phyloP scores from a whole-genome alignment of 2,329 filamentous ascomycete genomes.

The Sporothrix euskadiensis region DNA sequence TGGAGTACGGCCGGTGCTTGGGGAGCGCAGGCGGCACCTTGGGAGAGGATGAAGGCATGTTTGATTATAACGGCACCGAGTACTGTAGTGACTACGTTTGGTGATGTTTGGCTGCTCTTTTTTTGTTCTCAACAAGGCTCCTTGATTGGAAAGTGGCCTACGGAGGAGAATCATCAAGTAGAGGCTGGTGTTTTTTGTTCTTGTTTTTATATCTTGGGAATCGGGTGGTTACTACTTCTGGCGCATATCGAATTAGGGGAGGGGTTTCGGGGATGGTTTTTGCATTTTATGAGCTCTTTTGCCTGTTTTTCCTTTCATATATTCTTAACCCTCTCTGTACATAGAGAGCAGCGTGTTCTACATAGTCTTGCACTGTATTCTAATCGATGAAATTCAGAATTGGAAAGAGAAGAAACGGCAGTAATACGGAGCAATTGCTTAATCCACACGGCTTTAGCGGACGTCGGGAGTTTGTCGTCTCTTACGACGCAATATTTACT shows the following conservation, averaged over 20 bases:
- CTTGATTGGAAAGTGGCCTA: not conserved
- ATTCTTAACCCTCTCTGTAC: not conserved
- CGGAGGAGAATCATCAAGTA: not conserved
- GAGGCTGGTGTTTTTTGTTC: not conserved
- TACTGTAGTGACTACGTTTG: slow-evolving; percentile 19
- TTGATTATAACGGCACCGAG: slow-evolving; percentile 21
- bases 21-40: not conserved
- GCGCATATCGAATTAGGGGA: not conserved
- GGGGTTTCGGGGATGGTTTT: not conserved
- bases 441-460: not conserved
- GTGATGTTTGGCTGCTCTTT: not conserved
- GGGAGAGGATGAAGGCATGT: not conserved
- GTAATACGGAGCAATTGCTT: not conserved
- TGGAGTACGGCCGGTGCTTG: slow-evolving; percentile 1
- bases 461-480: not conserved
- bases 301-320: not conserved
- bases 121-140: not conserved
- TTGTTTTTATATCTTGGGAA: not conserved
- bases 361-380: slow-evolving; percentile 12
- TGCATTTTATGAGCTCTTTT: not conserved
- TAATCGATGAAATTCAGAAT: not conserved
- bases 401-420: not conserved
- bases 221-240: not conserved
- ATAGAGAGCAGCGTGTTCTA: slow-evolving; percentile 2
- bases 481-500: not conserved